Evolutionary conservation across 2,329 filamentous ascomycete species (phyloP).

Genomic region (Calonectria henricotiae): DNA sequence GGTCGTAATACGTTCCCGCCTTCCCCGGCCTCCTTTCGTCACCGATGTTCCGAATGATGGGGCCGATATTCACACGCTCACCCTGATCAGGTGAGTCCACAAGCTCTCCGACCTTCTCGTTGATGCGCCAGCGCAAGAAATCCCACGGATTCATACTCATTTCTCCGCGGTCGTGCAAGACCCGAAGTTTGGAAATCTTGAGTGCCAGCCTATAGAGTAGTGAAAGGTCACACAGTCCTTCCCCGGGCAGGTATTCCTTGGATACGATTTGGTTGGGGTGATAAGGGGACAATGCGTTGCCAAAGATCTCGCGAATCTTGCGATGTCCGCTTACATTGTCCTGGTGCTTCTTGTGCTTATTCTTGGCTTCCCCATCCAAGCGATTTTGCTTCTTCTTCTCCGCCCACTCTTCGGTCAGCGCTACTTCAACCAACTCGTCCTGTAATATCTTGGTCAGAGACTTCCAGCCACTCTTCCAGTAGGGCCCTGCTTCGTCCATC

Average conservation of each 20-base stretch:
- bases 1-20: slow-evolving; percentile 48
- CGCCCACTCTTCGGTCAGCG: not conserved
- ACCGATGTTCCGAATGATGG: slow-evolving; percentile 41
- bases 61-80: slow-evolving; percentile 35
- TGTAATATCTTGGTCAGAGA: not conserved
- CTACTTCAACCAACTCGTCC: not conserved
- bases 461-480: not conserved
- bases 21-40: slow-evolving; percentile 22
- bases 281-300: slow-evolving; percentile 44
- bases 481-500: not conserved
- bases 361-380: not conserved
- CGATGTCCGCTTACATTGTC: slow-evolving; percentile 57
- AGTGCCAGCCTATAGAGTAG: slow-evolving; percentile 58
- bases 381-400: not conserved
- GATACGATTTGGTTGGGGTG: slow-evolving; percentile 60
- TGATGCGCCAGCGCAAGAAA: slow-evolving; percentile 57
- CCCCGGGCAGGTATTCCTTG: slow-evolving; percentile 53
- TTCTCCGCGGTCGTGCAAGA: slow-evolving; percentile 47
- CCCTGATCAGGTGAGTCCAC: slow-evolving; percentile 3
- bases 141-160: slow-evolving; percentile 59
- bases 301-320: slow-evolving; percentile 59
- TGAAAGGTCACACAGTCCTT: slow-evolving; percentile 56
- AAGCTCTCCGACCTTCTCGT: not conserved
- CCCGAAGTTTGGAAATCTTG: slow-evolving; percentile 54
- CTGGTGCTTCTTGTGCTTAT: not conserved